Evolutionary conservation across 2,329 filamentous ascomycete species (phyloP).

Genomic region (Pestalotiopsis sp.): DNA sequence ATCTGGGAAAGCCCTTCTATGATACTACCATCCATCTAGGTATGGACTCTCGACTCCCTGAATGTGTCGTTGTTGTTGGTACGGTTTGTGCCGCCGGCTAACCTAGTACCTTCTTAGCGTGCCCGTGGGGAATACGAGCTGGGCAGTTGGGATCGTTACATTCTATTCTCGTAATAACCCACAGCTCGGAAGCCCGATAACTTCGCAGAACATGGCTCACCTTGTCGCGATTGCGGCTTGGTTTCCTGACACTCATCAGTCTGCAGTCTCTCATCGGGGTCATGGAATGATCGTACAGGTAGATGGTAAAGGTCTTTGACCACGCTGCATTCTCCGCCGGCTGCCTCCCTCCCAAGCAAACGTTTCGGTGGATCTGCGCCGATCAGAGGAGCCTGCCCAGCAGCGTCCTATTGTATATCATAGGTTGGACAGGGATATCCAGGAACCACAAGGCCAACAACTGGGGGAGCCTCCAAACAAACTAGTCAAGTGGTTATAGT

Average conservation of each 20-base stretch:
- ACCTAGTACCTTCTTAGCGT: not conserved
- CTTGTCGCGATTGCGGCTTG: not conserved
- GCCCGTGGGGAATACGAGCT: not conserved
- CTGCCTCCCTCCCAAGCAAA: not conserved
- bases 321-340: not conserved
- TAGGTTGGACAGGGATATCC: not conserved
- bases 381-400: not conserved
- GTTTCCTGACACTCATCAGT: not conserved
- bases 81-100: not conserved
- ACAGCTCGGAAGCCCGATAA: not conserved
- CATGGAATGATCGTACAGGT: not conserved
- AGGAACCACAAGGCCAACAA: not conserved
- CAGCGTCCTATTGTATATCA: not conserved
- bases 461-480: not conserved
- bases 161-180: not conserved
- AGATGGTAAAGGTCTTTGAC: not conserved
- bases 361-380: not conserved
- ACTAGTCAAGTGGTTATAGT: not conserved
- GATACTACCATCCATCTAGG: not conserved
- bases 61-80: not conserved
- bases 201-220: not conserved
- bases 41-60: not conserved
- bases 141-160: not conserved
- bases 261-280: not conserved
- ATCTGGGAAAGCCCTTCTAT: not conserved